A percentile compares a stretch with the other conserved stretches of the same genome.
Evolutionary conservation across 2,329 filamentous ascomycete genomes (phyloP).

Genomic region (Didymosphaeria variabile): DNA sequence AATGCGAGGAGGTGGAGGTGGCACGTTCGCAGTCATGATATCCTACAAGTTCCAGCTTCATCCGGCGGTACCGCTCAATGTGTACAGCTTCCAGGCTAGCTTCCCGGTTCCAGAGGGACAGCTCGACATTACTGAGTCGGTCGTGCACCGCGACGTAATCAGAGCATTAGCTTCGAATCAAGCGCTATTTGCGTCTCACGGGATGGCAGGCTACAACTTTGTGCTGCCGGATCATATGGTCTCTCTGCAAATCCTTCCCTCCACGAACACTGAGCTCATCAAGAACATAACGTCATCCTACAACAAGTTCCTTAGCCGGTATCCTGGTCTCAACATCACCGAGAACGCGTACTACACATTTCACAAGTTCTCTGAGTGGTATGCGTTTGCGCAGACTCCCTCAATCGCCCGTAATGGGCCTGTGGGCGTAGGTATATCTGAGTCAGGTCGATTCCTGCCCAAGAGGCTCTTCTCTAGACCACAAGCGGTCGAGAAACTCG

Average conservation of each 20-base stretch:
- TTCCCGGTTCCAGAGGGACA: conserved; percentile 32
- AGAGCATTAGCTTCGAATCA: conserved; percentile 44
- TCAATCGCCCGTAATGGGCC: conserved; percentile 44
- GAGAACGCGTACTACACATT: conserved; percentile 46
- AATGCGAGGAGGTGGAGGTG: conserved; percentile 48
- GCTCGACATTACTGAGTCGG: conserved; percentile 41
- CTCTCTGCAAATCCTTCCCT: conserved; percentile 44
- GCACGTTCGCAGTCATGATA: conserved; percentile 47
- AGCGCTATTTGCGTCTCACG: conserved; percentile 36
- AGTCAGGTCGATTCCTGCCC: conserved; percentile 46
- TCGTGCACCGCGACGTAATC: conserved; percentile 43
- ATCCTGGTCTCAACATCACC: conserved; percentile 43
- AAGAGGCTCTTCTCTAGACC: conserved; percentile 35
- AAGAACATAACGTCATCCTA: conserved; percentile 40
- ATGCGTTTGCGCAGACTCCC: conserved; percentile 39
- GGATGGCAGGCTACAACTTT: conserved; percentile 50
- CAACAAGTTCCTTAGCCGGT: conserved; percentile 38
- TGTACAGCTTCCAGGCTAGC: conserved; percentile 46
- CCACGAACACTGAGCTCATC: conserved; percentile 34
- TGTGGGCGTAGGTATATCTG: conserved; percentile 45
- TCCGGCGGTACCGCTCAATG: conserved; percentile 44
- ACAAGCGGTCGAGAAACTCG: conserved; percentile 33
- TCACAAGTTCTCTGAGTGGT: conserved; percentile 42
- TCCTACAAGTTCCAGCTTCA: conserved; percentile 50
- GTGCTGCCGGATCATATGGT: conserved; percentile 41